phyloP scores from a whole-genome alignment of 75 land plant species.

The Pinus albicaulis region DNA sequence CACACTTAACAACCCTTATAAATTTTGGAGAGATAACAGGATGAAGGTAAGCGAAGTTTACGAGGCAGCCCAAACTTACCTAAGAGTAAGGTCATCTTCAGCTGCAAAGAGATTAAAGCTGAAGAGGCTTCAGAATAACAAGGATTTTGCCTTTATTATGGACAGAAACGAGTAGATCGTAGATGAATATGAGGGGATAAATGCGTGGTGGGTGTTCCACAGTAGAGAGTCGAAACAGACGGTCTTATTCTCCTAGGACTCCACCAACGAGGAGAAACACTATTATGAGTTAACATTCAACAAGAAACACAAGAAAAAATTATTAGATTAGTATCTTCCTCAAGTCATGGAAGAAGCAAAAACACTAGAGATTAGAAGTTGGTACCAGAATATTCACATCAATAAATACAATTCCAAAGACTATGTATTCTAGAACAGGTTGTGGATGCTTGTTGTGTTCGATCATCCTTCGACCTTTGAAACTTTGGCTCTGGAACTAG shows the following conservation, averaged over 20 bases:
- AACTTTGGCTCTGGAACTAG: slow-evolving; percentile 53
- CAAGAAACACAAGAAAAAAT: slow-evolving; percentile 18
- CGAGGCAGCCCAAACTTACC: slow-evolving; percentile 15
- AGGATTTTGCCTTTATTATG: slow-evolving; percentile 8
- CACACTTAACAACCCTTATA: too few relatives aligned
- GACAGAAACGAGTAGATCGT: slow-evolving; percentile 16
- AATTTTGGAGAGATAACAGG: too few relatives aligned
- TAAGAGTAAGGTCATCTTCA: slow-evolving; percentile 2
- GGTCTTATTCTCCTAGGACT: neutral
- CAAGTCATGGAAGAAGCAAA: slow-evolving; percentile 42
- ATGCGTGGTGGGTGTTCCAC: slow-evolving; percentile 12
- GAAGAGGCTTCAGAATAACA: slow-evolving; percentile 4
- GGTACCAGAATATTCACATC: slow-evolving; percentile 43
- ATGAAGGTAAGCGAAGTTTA: slow-evolving; percentile 12
- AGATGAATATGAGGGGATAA: slow-evolving; percentile 16
- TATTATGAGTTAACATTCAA: slow-evolving; percentile 44
- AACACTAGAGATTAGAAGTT: slow-evolving; percentile 11
- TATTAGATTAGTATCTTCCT: slow-evolving; percentile 28
- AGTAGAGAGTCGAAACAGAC: slow-evolving; percentile 4
- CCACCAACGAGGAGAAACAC: slow-evolving; percentile 21
- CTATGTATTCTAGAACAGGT: neutral
- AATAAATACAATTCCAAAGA: slow-evolving; percentile 17
- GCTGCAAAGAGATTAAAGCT: slow-evolving; percentile 3
- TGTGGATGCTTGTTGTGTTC: slow-evolving; percentile 57
- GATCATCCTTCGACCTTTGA: slow-evolving; percentile 60